phyloP scores from a whole-genome alignment of 2,329 filamentous ascomycete genomes.

The Fusarium sp. region DNA sequence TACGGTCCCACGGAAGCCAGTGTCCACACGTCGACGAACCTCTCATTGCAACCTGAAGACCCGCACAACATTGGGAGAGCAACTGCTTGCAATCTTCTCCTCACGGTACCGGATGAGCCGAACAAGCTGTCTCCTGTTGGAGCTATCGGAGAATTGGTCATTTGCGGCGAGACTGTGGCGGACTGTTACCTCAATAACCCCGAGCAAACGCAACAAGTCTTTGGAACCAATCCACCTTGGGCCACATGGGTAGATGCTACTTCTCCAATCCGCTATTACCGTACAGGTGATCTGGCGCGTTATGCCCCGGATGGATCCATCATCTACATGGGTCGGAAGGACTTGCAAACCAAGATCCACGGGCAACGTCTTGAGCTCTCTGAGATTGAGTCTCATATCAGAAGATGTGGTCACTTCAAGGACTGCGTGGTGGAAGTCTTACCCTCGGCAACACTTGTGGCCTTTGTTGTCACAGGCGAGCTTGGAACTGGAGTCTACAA shows the following conservation, averaged over 20 bases:
- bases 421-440: background rate
- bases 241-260: background rate
- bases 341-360: background rate
- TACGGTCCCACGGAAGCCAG: background rate
- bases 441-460: background rate
- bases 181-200: background rate
- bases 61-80: background rate
- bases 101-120: background rate
- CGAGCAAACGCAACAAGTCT: background rate
- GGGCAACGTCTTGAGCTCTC: background rate
- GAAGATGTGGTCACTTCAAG: background rate
- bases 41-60: background rate
- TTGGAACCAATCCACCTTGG: background rate
- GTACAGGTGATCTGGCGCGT: background rate
- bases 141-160: background rate
- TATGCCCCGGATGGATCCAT: background rate
- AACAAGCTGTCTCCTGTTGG: background rate
- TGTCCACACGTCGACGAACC: background rate
- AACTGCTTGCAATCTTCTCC: background rate
- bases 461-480: background rate
- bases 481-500: background rate
- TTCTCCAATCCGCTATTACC: background rate
- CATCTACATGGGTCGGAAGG: background rate
- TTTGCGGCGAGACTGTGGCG: background rate
- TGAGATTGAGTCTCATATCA: background rate